Conservation (phyloP, 192 early-diverging fungal genomes). For the Allomyces javanicus region DNA sequence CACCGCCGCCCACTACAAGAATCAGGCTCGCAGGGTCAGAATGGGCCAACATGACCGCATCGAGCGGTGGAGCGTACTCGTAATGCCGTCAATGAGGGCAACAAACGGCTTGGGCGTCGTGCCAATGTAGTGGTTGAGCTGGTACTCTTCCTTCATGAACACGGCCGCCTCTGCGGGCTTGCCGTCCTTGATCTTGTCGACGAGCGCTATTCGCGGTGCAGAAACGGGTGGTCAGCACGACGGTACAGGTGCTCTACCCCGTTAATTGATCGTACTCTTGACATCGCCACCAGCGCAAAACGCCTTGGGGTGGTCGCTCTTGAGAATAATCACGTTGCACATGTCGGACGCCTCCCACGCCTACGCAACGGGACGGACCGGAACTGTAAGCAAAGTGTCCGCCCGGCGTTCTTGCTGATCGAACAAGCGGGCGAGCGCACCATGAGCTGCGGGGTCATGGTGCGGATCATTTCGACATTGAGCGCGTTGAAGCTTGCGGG, state of each 20-base stretch:
- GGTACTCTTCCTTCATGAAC: slow-evolving; percentile 87
- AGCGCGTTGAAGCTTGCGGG: slow-evolving; percentile 72
- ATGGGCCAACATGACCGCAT: background rate
- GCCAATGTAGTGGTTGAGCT: slow-evolving; percentile 77
- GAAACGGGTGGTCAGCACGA: background rate
- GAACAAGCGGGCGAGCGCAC: slow-evolving; percentile 13
- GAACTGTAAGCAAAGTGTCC: background rate
- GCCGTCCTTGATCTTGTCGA: slow-evolving; percentile 17
- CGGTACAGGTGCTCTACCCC: background rate
- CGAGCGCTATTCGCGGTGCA: slow-evolving; percentile 14
- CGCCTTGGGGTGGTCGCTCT: slow-evolving; percentile 45
- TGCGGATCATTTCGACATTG: slow-evolving; percentile 60
- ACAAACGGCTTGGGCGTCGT: slow-evolving; percentile 75
- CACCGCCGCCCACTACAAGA: slow-evolving; percentile 81
- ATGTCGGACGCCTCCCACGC: slow-evolving; percentile 74
- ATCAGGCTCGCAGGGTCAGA: no score
- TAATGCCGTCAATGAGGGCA: slow-evolving; percentile 68
- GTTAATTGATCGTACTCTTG: slow-evolving; percentile 15
- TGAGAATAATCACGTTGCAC: slow-evolving; percentile 72
- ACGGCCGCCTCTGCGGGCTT: slow-evolving; percentile 25
- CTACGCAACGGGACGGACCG: slow-evolving; percentile 11
- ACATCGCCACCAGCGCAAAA: slow-evolving; percentile 90
- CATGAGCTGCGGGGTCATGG: slow-evolving; percentile 59
- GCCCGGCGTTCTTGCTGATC: background rate
- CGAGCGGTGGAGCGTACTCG: slow-evolving; percentile 24